Percentiles rank a stretch among this genome's conserved stretches.
Conservation (phyloP, 306 rosid species). For the Arachis stenosperma region DNA sequence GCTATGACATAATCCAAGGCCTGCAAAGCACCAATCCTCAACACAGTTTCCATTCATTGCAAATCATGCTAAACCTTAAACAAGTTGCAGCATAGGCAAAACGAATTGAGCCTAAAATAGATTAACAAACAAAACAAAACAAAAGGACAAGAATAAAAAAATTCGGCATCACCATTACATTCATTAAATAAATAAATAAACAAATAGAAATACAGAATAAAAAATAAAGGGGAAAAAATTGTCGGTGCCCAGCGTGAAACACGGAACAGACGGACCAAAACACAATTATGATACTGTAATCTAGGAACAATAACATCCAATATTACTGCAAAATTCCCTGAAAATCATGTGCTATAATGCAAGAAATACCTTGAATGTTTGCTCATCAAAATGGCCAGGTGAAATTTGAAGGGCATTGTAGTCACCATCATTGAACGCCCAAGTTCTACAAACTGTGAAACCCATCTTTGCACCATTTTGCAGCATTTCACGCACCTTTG, state of each 20-base stretch:
- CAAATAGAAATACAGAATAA: background rate
- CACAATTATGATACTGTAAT: constrained; percentile 22
- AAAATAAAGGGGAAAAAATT: background rate
- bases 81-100: constrained; percentile 24
- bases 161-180: background rate
- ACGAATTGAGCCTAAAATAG: background rate
- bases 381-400: constrained; percentile 85
- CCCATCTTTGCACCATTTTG: constrained; percentile 85
- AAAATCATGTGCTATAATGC: constrained; percentile 9
- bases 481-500: constrained; percentile 70
- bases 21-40: constrained; percentile 60
- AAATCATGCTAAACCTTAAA: constrained; percentile 17
- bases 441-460: constrained; percentile 92
- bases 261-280: constrained; percentile 20
- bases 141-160: constrained; percentile 16
- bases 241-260: constrained; percentile 30
- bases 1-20: constrained; percentile 91
- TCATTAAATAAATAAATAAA: constrained; percentile 1
- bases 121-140: constrained; percentile 12
- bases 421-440: constrained; percentile 95
- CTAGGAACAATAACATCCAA: background rate
- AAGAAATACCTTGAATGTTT: constrained; percentile 69
- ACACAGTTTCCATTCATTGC: constrained; percentile 21
- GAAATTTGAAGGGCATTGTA: constrained; percentile 92
- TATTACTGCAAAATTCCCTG: constrained; percentile 12